Conservation (phyloP, 2,329 filamentous ascomycete genomes). For the Ambrosiella cleistominuta region DNA sequence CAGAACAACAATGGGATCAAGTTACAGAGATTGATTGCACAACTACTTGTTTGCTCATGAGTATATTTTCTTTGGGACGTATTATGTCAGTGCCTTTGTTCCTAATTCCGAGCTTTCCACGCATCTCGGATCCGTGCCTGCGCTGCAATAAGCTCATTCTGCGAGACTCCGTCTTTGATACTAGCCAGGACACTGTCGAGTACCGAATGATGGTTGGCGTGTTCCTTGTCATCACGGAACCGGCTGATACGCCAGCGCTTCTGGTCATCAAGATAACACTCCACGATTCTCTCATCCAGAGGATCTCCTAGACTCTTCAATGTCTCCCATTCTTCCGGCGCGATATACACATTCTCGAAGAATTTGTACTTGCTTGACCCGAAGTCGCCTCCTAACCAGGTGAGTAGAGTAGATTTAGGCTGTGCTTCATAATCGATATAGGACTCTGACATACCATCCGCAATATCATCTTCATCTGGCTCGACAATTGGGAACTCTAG, state of each 20-base stretch:
- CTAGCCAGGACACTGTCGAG: slow-evolving; percentile 77
- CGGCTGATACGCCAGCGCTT: slow-evolving; percentile 72
- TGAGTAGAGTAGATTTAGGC: slow-evolving; percentile 55
- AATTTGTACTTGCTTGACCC: slow-evolving; percentile 37
- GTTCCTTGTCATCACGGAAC: slow-evolving; percentile 80
- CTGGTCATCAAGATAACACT: slow-evolving; percentile 65
- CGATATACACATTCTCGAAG: slow-evolving; percentile 52
- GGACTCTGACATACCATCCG: slow-evolving; percentile 43
- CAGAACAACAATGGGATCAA: too few relatives aligned
- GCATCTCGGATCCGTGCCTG: slow-evolving; percentile 56
- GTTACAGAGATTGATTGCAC: too few relatives aligned
- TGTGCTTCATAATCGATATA: slow-evolving; percentile 65
- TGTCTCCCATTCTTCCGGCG: slow-evolving; percentile 63
- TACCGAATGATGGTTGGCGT: slow-evolving; percentile 75
- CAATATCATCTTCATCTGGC: slow-evolving; percentile 48
- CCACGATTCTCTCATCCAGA: slow-evolving; percentile 74
- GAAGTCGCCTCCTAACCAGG: slow-evolving; percentile 35
- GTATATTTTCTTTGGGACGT: too few relatives aligned
- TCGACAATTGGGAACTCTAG: slow-evolving; percentile 59
- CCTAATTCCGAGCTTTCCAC: slow-evolving; percentile 49
- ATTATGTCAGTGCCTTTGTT: slow-evolving; percentile 14
- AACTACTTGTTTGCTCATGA: too few relatives aligned
- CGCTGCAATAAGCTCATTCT: slow-evolving; percentile 58
- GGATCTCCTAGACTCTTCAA: slow-evolving; percentile 58
- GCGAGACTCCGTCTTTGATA: slow-evolving; percentile 69